A percentile compares a stretch with the other conserved stretches of the same genome.
Conservation (phyloP, 345 rosid species). For the Eucalyptus viminalis region DNA sequence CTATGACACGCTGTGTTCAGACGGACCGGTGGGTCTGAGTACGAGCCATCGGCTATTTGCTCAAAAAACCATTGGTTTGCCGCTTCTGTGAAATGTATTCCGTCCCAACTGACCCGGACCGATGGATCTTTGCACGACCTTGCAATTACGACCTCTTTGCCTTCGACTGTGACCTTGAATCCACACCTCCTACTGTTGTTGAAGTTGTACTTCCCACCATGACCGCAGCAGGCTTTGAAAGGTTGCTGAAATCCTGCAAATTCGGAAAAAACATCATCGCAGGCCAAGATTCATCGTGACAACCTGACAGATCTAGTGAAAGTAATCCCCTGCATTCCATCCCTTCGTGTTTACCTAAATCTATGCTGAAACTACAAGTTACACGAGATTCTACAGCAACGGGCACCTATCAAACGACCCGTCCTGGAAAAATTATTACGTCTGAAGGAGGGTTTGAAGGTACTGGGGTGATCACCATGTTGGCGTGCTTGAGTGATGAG, state of each 20-base stretch:
- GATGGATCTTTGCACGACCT: slow-evolving; percentile 50
- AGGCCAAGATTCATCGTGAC: not conserved
- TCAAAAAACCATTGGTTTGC: slow-evolving; percentile 52
- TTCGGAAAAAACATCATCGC: not conserved
- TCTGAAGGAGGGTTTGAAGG: not conserved
- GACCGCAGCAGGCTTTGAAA: slow-evolving; percentile 59
- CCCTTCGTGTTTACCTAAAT: not conserved
- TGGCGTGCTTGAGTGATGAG: slow-evolving; percentile 41
- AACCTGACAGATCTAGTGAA: not conserved
- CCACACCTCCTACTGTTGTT: slow-evolving; percentile 39
- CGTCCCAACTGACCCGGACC: slow-evolving; percentile 53
- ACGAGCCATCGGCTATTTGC: slow-evolving; percentile 27
- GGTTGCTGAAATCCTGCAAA: slow-evolving; percentile 39
- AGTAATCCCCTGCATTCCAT: not conserved
- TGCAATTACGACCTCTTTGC: slow-evolving; percentile 32
- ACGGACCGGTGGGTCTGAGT: slow-evolving; percentile 44
- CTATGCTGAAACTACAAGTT: not conserved
- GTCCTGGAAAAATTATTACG: not conserved
- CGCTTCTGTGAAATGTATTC: slow-evolving; percentile 58
- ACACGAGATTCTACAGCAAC: not conserved
- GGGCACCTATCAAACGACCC: not conserved
- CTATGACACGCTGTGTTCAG: slow-evolving; percentile 28
- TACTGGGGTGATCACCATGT: slow-evolving; percentile 19
- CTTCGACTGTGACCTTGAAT: slow-evolving; percentile 19
- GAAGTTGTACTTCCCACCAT: slow-evolving; percentile 64